Percentiles rank a stretch among this genome's conserved stretches.
These are phyloP conservation scores for Golubevia sp. DNA, from an alignment of 1,284 basidiomycete species.

Conservation along the genomic window DNA sequence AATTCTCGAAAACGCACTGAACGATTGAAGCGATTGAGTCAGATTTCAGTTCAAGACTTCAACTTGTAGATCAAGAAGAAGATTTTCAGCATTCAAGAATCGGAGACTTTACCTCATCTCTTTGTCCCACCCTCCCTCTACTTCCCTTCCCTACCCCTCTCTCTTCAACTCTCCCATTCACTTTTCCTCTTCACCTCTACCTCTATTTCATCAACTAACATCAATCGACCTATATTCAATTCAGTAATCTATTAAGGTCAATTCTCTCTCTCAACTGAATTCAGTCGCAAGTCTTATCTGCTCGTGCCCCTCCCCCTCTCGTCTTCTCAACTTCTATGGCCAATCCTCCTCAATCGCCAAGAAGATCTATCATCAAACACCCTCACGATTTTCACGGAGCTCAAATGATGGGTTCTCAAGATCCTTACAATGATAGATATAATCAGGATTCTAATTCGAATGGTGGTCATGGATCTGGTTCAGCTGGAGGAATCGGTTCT, in stretches of 20 bases:
- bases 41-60: not conserved
- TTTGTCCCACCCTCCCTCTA: not conserved
- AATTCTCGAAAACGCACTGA: no score
- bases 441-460: not conserved
- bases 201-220: no score
- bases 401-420: constrained; percentile 15
- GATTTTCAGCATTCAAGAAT: not conserved
- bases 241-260: no score
- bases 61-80: not conserved
- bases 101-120: not conserved
- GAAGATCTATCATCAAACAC: constrained; percentile 46
- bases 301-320: not conserved
- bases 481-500: not conserved
- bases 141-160: no score
- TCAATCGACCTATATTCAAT: no score
- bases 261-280: not conserved
- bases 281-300: not conserved
- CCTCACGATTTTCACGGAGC: constrained; percentile 48
- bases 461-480: no score
- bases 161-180: no score
- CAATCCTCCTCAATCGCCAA: constrained; percentile 20
- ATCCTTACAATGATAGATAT: not conserved
- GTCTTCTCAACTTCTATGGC: not conserved
- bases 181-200: no score
- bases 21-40: not conserved